phyloP scores from a whole-genome alignment of 805 yeast species.

The Kodamaea jinghongensis region DNA sequence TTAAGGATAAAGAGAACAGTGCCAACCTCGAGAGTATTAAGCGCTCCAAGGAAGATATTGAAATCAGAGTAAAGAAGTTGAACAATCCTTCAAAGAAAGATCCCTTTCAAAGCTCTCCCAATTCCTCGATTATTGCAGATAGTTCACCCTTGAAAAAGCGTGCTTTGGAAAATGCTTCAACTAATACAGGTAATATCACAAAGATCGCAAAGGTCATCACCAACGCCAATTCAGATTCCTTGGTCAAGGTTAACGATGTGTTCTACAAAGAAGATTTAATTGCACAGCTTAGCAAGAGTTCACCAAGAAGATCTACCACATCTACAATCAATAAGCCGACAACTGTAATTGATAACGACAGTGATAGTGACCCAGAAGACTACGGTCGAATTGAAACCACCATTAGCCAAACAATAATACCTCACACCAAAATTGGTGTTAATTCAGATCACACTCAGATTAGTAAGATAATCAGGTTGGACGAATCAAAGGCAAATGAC shows the following conservation, averaged over 20 bases:
- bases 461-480: constrained; percentile 15
- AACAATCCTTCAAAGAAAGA: constrained; percentile 6
- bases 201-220: constrained; percentile 22
- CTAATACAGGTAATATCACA: constrained; percentile 5
- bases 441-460: constrained; percentile 16
- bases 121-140: constrained; percentile 2
- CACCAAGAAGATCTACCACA: constrained; percentile 3
- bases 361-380: constrained; percentile 27
- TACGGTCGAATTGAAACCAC: constrained; percentile 20
- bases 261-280: constrained; percentile 25
- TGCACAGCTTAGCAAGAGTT: constrained; percentile 14
- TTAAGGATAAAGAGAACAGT: neutral
- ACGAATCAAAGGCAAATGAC: constrained; percentile 11
- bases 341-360: constrained; percentile 21
- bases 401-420: constrained; percentile 19
- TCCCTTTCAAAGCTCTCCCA: constrained; percentile 18
- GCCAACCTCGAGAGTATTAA: constrained; percentile 4
- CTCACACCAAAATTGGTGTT: constrained; percentile 8
- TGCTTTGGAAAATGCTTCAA: constrained; percentile 4
- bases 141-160: constrained; percentile 20
- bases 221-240: constrained; percentile 16
- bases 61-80: constrained; percentile 6
- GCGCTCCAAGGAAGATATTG: constrained; percentile 4
- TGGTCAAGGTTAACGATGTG: constrained; percentile 19
- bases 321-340: constrained; percentile 4